These are phyloP conservation scores for Saraca asoca DNA, from an alignment of 331 rosid species.

Conservation along the genomic window DNA sequence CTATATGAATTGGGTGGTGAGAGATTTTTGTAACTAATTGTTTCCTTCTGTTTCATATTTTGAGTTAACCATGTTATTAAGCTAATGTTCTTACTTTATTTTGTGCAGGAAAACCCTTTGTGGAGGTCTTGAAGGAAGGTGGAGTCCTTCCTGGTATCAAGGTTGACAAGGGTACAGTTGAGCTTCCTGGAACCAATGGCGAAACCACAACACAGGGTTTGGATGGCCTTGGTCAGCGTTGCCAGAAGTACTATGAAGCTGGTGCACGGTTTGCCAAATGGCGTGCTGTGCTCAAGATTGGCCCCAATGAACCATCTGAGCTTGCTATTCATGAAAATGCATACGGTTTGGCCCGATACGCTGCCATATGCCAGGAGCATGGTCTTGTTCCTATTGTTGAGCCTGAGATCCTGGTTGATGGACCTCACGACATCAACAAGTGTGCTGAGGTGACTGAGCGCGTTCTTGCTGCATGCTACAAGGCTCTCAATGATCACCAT, in stretches of 20 bases:
- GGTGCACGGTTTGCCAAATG: conserved; percentile 97
- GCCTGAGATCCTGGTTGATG: conserved; percentile 92
- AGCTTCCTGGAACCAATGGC: conserved; percentile 76
- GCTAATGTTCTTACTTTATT: neutral
- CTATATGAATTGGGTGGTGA: neutral
- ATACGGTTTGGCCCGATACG: conserved; percentile 81
- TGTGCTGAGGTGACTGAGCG: conserved; percentile 87
- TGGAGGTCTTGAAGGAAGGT: conserved; percentile 67
- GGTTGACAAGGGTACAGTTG: conserved; percentile 93
- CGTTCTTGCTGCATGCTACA: conserved; percentile 87
- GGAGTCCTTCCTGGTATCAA: conserved; percentile 86
- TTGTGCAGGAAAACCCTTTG: conserved; percentile 51
- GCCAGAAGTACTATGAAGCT: conserved; percentile 80
- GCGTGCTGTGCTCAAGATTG: conserved; percentile 92
- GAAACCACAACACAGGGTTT: conserved; percentile 98
- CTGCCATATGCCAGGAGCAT: conserved; percentile 82
- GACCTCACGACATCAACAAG: conserved; percentile 67
- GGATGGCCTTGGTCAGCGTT: conserved; percentile 79
- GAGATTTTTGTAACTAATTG: neutral
- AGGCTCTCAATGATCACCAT: conserved; percentile 82
- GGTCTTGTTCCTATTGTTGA: conserved; percentile 92
- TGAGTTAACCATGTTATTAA: neutral
- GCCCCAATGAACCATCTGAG: conserved; percentile 81
- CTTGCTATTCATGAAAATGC: conserved; percentile 78
- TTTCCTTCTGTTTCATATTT: neutral